Evolutionary conservation across 2,329 filamentous ascomycete genomes (phyloP).

Genomic region (Drechslera avenae): DNA sequence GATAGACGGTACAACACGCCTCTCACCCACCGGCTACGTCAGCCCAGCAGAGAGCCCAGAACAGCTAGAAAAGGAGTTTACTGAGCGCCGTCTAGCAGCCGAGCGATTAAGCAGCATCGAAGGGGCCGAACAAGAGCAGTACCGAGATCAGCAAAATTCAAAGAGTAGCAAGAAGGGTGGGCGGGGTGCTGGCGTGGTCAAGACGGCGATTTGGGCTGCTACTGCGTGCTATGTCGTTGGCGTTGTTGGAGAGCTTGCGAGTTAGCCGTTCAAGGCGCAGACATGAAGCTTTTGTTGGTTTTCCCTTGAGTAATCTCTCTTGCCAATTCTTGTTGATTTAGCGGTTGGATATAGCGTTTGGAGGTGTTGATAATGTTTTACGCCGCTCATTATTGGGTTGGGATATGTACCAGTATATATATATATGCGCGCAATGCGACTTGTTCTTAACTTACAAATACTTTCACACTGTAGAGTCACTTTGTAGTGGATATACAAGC

Average conservation of each 20-base stretch:
- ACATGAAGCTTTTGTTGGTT: too few species aligned
- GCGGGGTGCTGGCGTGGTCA: conserved; percentile 30
- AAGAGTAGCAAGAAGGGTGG: conserved; percentile 15
- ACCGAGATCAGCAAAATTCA: conserved; percentile 1
- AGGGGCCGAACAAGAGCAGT: neutral
- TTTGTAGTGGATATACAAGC: too few species aligned
- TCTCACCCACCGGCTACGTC: conserved; percentile 43
- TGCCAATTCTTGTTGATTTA: too few species aligned
- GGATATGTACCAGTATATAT: too few species aligned
- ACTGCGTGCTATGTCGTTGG: conserved; percentile 42
- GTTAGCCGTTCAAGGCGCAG: neutral
- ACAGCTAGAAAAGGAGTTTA: conserved; percentile 29
- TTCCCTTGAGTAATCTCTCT: too few species aligned
- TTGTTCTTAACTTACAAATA: too few species aligned
- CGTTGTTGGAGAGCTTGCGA: conserved; percentile 35
- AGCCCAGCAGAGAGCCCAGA: conserved; percentile 32
- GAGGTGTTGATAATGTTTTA: too few species aligned
- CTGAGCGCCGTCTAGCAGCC: conserved; percentile 31
- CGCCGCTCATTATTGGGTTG: too few species aligned
- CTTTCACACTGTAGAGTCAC: too few species aligned
- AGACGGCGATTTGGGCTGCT: conserved; percentile 37
- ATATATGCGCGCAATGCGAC: too few species aligned
- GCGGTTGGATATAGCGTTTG: too few species aligned
- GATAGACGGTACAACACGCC: conserved; percentile 43
- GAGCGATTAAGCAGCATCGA: conserved; percentile 8